phyloP scores from a whole-genome alignment of 805 yeast genomes.

The Barnettozyma salicaria region DNA sequence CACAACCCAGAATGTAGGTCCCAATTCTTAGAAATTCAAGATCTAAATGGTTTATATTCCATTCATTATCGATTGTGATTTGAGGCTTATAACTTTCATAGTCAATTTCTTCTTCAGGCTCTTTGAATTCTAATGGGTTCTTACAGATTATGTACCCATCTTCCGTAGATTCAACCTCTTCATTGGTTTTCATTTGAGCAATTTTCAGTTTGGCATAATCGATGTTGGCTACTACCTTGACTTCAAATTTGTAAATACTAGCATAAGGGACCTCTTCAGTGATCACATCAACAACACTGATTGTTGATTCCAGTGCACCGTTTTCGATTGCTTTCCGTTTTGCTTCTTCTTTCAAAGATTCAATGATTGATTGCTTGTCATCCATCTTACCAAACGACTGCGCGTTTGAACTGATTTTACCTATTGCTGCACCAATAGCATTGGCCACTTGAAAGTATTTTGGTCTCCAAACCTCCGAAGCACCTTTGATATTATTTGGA shows the following conservation, averaged over 20 bases:
- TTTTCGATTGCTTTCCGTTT: constrained; percentile 18
- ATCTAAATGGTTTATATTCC: constrained; percentile 28
- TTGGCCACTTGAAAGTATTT: constrained; percentile 41
- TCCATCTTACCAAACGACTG: constrained; percentile 20
- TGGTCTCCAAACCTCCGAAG: constrained; percentile 39
- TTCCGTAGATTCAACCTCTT: too few relatives aligned
- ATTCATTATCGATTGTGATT: constrained; percentile 21
- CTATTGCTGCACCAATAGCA: constrained; percentile 44
- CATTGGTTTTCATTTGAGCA: constrained; percentile 9
- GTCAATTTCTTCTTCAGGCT: too few relatives aligned
- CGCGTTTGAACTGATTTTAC: constrained; percentile 22
- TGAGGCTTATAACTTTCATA: constrained; percentile 18
- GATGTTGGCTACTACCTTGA: constrained; percentile 40
- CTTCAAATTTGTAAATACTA: constrained; percentile 30
- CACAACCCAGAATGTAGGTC: constrained; percentile 44
- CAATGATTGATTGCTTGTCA: constrained; percentile 19
- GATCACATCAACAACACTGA: constrained; percentile 25
- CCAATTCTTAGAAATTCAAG: constrained; percentile 38
- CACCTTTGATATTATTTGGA: constrained; percentile 35
- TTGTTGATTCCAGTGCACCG: constrained; percentile 25
- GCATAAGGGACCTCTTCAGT: constrained; percentile 31
- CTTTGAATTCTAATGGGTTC: constrained; percentile 17
- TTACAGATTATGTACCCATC: too few relatives aligned
- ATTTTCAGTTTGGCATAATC: constrained; percentile 29
- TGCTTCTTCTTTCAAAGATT: constrained; percentile 23